A percentile compares a stretch with the other conserved stretches of the same genome.
These are phyloP conservation scores for Capronia coronata DNA, from an alignment of 2,329 filamentous ascomycete species.

Conservation along the genomic window DNA sequence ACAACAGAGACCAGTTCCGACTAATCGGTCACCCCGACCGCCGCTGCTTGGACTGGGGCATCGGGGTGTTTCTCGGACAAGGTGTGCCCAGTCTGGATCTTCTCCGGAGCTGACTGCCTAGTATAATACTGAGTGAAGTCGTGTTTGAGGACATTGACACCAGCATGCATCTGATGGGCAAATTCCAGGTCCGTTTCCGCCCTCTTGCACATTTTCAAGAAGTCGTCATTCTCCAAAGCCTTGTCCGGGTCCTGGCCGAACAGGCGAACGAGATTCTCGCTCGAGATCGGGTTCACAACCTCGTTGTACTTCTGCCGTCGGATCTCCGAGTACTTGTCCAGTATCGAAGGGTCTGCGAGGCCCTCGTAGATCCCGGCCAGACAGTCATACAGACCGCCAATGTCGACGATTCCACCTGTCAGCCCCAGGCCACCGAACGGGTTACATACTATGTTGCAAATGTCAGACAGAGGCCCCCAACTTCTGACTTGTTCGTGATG, in stretches of 20 bases:
- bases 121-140: constrained; percentile 23
- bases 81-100: not conserved
- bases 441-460: constrained; percentile 20
- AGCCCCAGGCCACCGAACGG: constrained; percentile 55
- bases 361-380: constrained; percentile 42
- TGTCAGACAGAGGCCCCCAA: too few species aligned
- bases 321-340: constrained; percentile 40
- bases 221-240: constrained; percentile 35
- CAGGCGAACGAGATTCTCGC: constrained; percentile 39
- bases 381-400: constrained; percentile 56
- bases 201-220: constrained; percentile 33
- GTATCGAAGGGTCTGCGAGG: constrained; percentile 36
- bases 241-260: constrained; percentile 34
- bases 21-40: constrained; percentile 9
- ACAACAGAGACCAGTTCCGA: too few species aligned
- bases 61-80: not conserved
- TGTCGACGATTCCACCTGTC: constrained; percentile 59
- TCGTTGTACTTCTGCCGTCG: constrained; percentile 37
- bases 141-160: constrained; percentile 12
- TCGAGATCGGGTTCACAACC: constrained; percentile 38
- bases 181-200: constrained; percentile 32
- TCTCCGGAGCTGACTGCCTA: not conserved
- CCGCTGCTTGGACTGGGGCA: not conserved
- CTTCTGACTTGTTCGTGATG: too few species aligned
- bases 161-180: constrained; percentile 12